A percentile compares a stretch with the other conserved stretches of the same genome.
Evolutionary conservation across 306 rosid species (phyloP).

Genomic region (Oxytropis ochrocephala): DNA sequence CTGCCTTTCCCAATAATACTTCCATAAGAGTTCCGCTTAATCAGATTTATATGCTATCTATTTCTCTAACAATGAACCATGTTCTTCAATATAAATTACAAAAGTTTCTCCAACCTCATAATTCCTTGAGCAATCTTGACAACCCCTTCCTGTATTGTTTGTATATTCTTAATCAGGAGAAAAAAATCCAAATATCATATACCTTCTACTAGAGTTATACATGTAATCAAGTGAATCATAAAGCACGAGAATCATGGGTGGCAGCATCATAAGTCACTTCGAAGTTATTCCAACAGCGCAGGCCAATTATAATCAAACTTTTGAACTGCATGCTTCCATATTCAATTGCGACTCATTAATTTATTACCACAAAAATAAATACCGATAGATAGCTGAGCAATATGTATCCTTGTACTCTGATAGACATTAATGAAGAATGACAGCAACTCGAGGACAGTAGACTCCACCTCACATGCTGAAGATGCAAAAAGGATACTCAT

Average conservation of each 20-base stretch:
- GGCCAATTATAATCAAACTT: constrained; percentile 3
- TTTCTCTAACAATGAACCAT: background rate
- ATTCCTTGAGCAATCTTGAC: background rate
- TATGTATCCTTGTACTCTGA: background rate
- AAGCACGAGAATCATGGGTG: background rate
- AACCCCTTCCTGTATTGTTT: background rate
- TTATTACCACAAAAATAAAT: background rate
- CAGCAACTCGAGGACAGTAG: background rate
- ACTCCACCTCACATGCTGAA: constrained; percentile 3
- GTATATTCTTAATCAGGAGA: background rate
- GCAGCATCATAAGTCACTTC: background rate
- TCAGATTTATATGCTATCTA: background rate
- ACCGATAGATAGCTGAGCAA: background rate
- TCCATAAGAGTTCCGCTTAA: background rate
- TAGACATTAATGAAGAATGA: constrained; percentile 15
- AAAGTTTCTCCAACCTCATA: background rate
- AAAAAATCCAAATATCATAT: background rate
- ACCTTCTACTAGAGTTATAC: background rate
- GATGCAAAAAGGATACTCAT: background rate
- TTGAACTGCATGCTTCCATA: constrained; percentile 13
- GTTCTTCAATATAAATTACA: background rate
- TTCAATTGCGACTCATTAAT: background rate
- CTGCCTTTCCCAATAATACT: background rate
- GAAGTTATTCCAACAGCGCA: background rate
- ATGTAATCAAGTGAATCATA: background rate